A percentile compares a stretch with the other conserved stretches of the same genome.
phyloP scores from a whole-genome alignment of 208 protist genomes.

The Phytomonas francai region DNA sequence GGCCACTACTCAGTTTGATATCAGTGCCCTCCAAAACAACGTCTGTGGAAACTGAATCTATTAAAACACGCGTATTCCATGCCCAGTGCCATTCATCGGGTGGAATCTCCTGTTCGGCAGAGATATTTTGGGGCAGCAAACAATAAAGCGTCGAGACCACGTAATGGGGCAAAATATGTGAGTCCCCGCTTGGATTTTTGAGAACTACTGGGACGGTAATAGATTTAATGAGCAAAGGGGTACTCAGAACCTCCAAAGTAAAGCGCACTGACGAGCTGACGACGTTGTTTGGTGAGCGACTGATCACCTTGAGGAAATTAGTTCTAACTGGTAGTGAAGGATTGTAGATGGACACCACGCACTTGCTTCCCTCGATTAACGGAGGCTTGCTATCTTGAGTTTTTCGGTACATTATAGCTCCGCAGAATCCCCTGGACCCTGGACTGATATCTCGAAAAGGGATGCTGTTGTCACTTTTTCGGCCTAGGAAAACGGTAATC shows the following conservation, averaged over 20 bases:
- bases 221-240: conserved; percentile 6
- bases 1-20: conserved; percentile 6
- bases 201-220: background rate
- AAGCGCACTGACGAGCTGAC: conserved; percentile 12
- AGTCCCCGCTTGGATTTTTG: background rate
- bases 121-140: background rate
- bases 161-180: conserved; percentile 8
- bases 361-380: conserved; percentile 33
- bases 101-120: background rate
- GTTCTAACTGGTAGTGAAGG: background rate
- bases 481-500: conserved; percentile 66
- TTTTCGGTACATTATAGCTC: conserved; percentile 78
- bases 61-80: conserved; percentile 41
- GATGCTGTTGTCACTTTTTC: conserved; percentile 67
- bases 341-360: background rate
- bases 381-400: conserved; percentile 45
- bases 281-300: conserved; percentile 5
- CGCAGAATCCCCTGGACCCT: conserved; percentile 73
- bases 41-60: conserved; percentile 14
- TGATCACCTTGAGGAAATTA: conserved; percentile 6
- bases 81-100: conserved; percentile 29
- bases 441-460: conserved; percentile 60
- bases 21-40: conserved; percentile 3
- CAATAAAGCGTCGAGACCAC: conserved; percentile 10
- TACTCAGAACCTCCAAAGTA: conserved; percentile 14